Conservation (phyloP, 1,284 basidiomycete species). For the Rhodotorula sp. region DNA sequence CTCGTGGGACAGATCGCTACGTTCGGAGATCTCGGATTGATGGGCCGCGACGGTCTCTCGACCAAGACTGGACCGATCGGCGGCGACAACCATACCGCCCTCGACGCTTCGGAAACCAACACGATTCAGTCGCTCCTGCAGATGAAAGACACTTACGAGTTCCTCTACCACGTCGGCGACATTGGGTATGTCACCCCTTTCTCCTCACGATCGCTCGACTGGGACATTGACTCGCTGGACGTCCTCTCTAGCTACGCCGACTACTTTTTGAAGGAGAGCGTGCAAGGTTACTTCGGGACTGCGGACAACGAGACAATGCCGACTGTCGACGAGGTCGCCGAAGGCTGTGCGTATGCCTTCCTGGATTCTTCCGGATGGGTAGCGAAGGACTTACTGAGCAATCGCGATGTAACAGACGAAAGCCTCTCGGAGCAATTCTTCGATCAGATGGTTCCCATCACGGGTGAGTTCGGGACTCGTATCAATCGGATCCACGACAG, state of each 20-base stretch:
- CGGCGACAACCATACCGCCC: constrained; percentile 31
- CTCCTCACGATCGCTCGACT: neutral
- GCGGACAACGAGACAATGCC: constrained; percentile 14
- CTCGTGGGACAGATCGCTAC: neutral
- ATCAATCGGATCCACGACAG: neutral
- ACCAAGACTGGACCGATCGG: constrained; percentile 35
- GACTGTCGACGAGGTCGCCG: constrained; percentile 30
- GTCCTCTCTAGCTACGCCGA: constrained; percentile 7
- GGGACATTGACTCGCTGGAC: neutral
- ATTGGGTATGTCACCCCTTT: constrained; percentile 32
- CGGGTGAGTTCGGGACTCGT: constrained; percentile 1
- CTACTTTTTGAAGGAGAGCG: constrained; percentile 35
- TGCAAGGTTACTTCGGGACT: constrained; percentile 42
- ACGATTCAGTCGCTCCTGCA: constrained; percentile 44
- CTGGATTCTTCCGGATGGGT: neutral
- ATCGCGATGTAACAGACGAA: constrained; percentile 34
- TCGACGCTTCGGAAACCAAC: constrained; percentile 44
- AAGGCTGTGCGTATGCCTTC: constrained; percentile 26
- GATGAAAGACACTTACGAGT: constrained; percentile 43
- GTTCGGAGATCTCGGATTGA: constrained; percentile 41
- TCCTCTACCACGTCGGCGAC: constrained; percentile 43
- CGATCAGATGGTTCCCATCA: constrained; percentile 45
- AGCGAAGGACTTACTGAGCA: neutral
- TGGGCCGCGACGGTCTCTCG: constrained; percentile 46
- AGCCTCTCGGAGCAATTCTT: constrained; percentile 45